Percentiles rank a stretch among this genome's conserved stretches.
Conservation (phyloP, 257 asterid genomes). For the Leonotis leonurus region DNA sequence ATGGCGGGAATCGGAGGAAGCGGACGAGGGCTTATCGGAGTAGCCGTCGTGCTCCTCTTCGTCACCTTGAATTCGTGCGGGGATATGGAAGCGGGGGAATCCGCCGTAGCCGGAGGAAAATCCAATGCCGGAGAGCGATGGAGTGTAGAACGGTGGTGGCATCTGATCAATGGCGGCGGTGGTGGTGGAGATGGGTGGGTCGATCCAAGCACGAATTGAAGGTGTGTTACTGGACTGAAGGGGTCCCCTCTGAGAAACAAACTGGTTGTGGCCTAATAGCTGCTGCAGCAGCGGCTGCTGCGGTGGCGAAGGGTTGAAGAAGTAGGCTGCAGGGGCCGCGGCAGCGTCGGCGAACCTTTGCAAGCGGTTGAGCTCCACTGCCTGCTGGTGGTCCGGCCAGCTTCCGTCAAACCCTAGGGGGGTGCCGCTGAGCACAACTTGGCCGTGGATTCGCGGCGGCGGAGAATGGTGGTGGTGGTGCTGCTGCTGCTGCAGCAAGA, state of each 20-base stretch:
- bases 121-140: conserved; percentile 53
- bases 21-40: conserved; percentile 93
- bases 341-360: conserved; percentile 37
- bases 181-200: conserved; percentile 53
- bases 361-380: conserved; percentile 41
- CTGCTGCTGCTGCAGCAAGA: conserved; percentile 40
- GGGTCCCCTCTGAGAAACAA: conserved; percentile 99
- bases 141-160: conserved; percentile 45
- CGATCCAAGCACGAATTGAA: conserved; percentile 98
- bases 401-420: conserved; percentile 48
- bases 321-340: conserved; percentile 28
- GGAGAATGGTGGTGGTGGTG: conserved; percentile 33
- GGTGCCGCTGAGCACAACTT: conserved; percentile 42
- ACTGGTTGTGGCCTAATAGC: conserved; percentile 58
- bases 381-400: conserved; percentile 48
- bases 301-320: conserved; percentile 53
- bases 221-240: conserved; percentile 99
- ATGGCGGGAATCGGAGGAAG: conserved; percentile 97
- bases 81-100: conserved; percentile 70
- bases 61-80: conserved; percentile 97
- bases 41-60: conserved; percentile 98
- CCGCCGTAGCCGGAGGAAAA: conserved; percentile 61
- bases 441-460: conserved; percentile 27
- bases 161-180: conserved; percentile 56
- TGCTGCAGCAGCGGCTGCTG: conserved; percentile 54